These are phyloP conservation scores for Trichoderma harzianum DNA, from an alignment of 2,329 filamentous ascomycete genomes.

Conservation along the genomic window DNA sequence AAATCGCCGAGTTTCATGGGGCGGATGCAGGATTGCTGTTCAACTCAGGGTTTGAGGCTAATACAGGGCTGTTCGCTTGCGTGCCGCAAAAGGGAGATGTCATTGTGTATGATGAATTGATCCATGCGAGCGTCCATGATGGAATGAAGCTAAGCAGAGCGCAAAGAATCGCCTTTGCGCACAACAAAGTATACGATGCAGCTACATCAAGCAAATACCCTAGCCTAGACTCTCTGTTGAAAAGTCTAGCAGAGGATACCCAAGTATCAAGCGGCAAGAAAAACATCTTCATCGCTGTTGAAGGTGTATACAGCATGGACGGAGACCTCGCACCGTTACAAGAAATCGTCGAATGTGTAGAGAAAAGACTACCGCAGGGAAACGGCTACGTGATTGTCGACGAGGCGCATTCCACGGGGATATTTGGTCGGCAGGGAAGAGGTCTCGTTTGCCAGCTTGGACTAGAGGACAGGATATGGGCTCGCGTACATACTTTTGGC, in stretches of 20 bases:
- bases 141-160: constrained; percentile 67
- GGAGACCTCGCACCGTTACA: constrained; percentile 66
- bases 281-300: constrained; percentile 66
- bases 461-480: constrained; percentile 54
- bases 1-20: constrained; percentile 47
- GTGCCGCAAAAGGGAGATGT: constrained; percentile 58
- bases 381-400: constrained; percentile 65
- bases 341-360: constrained; percentile 57
- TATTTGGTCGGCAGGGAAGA: constrained; percentile 53
- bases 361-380: constrained; percentile 50
- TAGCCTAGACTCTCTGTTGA: constrained; percentile 29
- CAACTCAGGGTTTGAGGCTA: constrained; percentile 63
- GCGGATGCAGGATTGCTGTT: constrained; percentile 48
- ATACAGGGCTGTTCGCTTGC: constrained; percentile 59
- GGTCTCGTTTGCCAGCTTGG: constrained; percentile 57
- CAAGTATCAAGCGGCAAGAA: constrained; percentile 37
- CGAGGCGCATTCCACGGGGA: constrained; percentile 64
- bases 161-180: constrained; percentile 48
- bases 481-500: constrained; percentile 62
- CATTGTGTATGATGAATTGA: constrained; percentile 69
- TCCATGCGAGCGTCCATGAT: constrained; percentile 77
- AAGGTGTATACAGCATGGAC: constrained; percentile 80
- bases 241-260: constrained; percentile 32
- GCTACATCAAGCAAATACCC: not conserved
- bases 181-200: constrained; percentile 46